Evolutionary conservation across 441 rosid species (phyloP).

Genomic region (Adansonia gregorii): DNA sequence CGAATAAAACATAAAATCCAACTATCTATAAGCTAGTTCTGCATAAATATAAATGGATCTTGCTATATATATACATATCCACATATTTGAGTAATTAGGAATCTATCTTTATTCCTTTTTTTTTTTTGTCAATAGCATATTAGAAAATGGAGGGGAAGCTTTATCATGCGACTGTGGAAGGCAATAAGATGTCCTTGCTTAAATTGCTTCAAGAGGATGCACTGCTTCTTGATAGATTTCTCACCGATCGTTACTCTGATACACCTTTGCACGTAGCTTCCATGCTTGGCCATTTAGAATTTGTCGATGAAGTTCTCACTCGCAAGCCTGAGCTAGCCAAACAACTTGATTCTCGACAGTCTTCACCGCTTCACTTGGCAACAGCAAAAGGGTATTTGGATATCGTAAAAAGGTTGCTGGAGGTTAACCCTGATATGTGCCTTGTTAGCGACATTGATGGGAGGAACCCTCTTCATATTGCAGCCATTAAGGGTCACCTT

Average conservation of each 20-base stretch:
- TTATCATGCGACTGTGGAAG: conserved; percentile 11
- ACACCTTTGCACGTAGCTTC: conserved; percentile 28
- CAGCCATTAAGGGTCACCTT: conserved; percentile 15
- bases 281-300: conserved; percentile 15
- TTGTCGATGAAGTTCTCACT: neutral
- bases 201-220: conserved; percentile 14
- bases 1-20: too few species aligned
- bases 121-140: neutral
- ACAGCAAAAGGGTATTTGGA: conserved; percentile 30
- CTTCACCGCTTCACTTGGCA: conserved; percentile 33
- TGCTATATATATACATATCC: too few species aligned
- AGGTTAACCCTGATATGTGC: conserved; percentile 19
- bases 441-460: conserved; percentile 15
- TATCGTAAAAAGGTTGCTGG: neutral
- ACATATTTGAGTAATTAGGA: too few species aligned
- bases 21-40: too few species aligned
- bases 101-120: too few species aligned
- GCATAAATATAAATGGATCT: too few species aligned
- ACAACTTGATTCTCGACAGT: conserved; percentile 22
- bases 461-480: conserved; percentile 25
- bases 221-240: conserved; percentile 10
- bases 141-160: conserved; percentile 1
- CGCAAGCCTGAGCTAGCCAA: conserved; percentile 29
- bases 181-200: neutral
- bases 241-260: neutral